Conservation (phyloP, 495 filamentous ascomycete species). For the Astrocystis sublimbata region DNA sequence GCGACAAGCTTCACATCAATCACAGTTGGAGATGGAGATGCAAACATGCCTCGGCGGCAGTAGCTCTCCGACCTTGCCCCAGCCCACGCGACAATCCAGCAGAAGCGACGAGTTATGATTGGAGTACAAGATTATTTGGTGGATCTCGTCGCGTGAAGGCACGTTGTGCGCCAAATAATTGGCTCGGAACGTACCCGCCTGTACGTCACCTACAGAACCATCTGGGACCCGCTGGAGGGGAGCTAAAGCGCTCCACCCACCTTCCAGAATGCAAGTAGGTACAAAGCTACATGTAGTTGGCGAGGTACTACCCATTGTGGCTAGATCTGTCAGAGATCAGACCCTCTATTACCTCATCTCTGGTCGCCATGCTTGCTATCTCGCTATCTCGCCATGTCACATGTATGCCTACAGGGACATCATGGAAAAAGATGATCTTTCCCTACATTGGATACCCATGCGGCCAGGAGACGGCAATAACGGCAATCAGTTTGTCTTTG, state of each 20-base stretch:
- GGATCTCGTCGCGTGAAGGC: not conserved
- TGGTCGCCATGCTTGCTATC: no score
- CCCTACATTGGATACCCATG: not conserved
- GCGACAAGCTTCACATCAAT: not conserved
- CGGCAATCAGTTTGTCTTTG: not conserved
- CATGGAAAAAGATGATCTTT: no score
- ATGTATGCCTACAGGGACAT: no score
- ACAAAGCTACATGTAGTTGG: not conserved
- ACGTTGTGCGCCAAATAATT: not conserved
- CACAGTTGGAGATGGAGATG: no score
- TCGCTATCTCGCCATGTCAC: not conserved
- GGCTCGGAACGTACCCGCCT: no score
- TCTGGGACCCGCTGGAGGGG: no score
- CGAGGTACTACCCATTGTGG: not conserved
- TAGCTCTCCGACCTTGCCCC: no score
- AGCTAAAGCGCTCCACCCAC: no score
- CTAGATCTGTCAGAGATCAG: no score
- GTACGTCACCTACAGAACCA: no score
- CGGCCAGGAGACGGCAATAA: not conserved
- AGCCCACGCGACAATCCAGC: conserved; percentile 4
- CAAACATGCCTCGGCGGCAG: no score
- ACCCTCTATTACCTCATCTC: not conserved
- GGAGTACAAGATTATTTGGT: no score
- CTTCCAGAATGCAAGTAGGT: not conserved
- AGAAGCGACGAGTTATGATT: conserved; percentile 1